Conservation (phyloP, 2,329 filamentous ascomycete species). For the Diaporthe humulicola region DNA sequence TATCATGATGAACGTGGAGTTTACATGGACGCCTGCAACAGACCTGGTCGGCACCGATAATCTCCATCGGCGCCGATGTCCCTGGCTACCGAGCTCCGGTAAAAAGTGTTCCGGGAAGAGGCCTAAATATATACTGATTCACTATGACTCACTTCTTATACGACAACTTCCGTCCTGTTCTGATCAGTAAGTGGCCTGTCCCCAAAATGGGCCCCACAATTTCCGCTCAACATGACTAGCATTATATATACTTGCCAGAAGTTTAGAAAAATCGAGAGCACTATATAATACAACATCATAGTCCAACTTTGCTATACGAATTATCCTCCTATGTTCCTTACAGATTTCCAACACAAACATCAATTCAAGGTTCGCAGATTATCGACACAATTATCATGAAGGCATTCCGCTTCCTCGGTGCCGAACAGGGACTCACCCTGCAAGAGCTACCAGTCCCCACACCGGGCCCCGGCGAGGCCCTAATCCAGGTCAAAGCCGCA, state of each 20-base stretch:
- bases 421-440: background rate
- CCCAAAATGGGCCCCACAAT: background rate
- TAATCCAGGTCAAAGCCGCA: constrained; percentile 38
- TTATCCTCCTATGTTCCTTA: background rate
- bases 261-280: no score
- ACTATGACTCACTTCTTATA: no score
- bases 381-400: background rate
- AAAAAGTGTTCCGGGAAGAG: no score
- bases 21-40: background rate
- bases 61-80: no score
- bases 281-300: background rate
- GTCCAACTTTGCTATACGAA: background rate
- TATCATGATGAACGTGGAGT: no score
- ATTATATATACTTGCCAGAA: background rate
- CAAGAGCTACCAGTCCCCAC: constrained; percentile 26
- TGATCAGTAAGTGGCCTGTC: background rate
- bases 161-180: no score
- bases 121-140: no score
- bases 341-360: background rate
- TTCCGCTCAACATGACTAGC: background rate
- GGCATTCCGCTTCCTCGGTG: constrained; percentile 1
- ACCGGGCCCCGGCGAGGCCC: constrained; percentile 14
- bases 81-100: no score
- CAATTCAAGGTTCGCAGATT: background rate
- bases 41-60: no score